Evolutionary conservation across 2,329 filamentous ascomycete species (phyloP), one percentile per base, ranked within the genome.

Genomic region (Fusarium compactum): DNA sequence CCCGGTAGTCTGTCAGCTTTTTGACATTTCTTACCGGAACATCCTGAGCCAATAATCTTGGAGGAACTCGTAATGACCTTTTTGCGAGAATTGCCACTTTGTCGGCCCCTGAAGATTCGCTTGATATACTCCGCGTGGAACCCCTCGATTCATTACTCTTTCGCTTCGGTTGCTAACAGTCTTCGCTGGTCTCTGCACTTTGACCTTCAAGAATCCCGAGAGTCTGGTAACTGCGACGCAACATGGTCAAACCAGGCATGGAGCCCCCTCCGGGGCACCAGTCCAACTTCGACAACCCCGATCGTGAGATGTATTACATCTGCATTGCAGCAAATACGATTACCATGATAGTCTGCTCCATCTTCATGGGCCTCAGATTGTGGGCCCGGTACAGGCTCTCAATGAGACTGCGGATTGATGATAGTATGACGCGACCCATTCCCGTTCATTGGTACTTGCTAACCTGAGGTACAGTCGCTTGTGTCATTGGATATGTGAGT

Each of bases 241-340:
- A 25, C 20, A 69, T 67, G 66, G 27, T 29, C 12, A 62, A 69
- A 6, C 48, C 66, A 38, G 66, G 29, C 7, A 69, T 70, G 66
- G 66, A 70, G 14, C 66, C 66, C 22, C 66, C 66, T 16, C 45
- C 55, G 1, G 66, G 66, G 7, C 24, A 57, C 8, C 34, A 50
- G 15, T 67, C 66, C 7, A 69, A 66, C 9, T 70, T 69, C 29
- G 66, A 67, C 14, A 44, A 66, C 4, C 66, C 66, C 0, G 16
- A 69, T 20, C 66, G 61, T 3, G 65, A 69, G 25, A 40, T 69
- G 47, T 66, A 54, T 6, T 69, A 69, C 44, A 62, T 70, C 4
- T 69, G 66, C 16, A 69, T 69, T 29, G 47, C 25, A 1, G 66
- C 66, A 0, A 69, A 69, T 16, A 3, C 46, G 0, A 66, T 69